Evolutionary conservation across 768 basidiomycete species (phyloP).

Genomic region (Bullera alba): DNA sequence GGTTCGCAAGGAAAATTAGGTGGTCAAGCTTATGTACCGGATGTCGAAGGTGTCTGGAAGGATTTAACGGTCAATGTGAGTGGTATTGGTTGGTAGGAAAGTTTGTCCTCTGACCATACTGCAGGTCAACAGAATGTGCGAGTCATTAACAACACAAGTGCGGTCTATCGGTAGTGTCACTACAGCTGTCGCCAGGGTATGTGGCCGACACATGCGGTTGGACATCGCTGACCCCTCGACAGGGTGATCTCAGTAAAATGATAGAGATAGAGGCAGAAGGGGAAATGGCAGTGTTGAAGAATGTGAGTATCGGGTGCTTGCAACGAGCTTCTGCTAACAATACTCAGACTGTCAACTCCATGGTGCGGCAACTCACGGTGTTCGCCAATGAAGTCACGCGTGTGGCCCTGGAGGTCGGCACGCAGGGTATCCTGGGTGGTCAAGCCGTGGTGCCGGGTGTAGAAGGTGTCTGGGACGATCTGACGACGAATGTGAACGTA

Average conservation of each 20-base stretch:
- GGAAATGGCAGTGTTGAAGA: conserved; percentile 61
- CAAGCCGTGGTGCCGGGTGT: conserved; percentile 46
- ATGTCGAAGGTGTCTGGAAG: conserved; percentile 93
- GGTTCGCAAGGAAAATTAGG: conserved; percentile 66
- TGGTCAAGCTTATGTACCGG: conserved; percentile 85
- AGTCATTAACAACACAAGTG: conserved; percentile 49
- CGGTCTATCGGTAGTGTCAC: conserved; percentile 48
- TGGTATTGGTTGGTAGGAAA: neutral
- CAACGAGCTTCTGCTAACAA: neutral
- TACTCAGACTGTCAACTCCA: conserved; percentile 44
- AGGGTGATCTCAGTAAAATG: conserved; percentile 52
- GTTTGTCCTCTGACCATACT: neutral
- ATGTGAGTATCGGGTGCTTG: conserved; percentile 28
- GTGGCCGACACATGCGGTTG: too few species aligned
- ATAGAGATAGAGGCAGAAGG: conserved; percentile 86
- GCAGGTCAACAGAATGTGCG: conserved; percentile 48
- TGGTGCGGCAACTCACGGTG: conserved; percentile 41
- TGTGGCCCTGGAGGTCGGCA: conserved; percentile 47
- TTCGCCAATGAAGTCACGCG: conserved; percentile 46
- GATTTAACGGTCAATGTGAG: conserved; percentile 45
- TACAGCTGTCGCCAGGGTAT: conserved; percentile 46
- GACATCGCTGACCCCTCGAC: neutral
- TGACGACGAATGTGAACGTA: conserved; percentile 46
- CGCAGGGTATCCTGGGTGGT: conserved; percentile 45
- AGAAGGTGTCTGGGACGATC: conserved; percentile 45